Conservation (phyloP, 2,329 filamentous ascomycete genomes). For the Onygena corvina region DNA sequence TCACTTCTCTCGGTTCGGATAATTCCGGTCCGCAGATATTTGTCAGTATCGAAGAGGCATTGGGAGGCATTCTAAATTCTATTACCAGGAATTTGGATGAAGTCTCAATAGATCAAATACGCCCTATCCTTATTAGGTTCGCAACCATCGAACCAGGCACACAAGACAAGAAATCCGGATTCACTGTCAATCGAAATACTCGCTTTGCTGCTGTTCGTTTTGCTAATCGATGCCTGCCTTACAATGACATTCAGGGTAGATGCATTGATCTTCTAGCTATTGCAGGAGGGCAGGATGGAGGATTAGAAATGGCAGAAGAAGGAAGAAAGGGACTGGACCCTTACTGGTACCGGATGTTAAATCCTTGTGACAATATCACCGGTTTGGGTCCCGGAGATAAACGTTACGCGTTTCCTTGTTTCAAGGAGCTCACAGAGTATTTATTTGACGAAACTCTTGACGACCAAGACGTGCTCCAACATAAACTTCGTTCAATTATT, state of each 20-base stretch:
- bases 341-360: constrained; percentile 56
- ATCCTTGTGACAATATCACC: constrained; percentile 38
- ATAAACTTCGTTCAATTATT: background rate
- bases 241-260: constrained; percentile 62
- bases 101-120: constrained; percentile 32
- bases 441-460: constrained; percentile 7
- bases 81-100: constrained; percentile 38
- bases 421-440: constrained; percentile 26
- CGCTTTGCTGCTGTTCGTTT: constrained; percentile 76
- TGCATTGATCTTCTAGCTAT: constrained; percentile 84
- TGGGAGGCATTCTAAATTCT: constrained; percentile 62
- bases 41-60: constrained; percentile 76
- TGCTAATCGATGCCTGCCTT: constrained; percentile 77
- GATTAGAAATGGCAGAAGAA: constrained; percentile 78
- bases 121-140: constrained; percentile 53
- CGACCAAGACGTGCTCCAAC: constrained; percentile 1
- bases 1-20: constrained; percentile 70
- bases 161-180: constrained; percentile 28
- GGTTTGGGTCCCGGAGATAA: constrained; percentile 31
- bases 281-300: constrained; percentile 52
- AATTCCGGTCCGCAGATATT: constrained; percentile 59
- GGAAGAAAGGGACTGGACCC: constrained; percentile 77
- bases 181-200: constrained; percentile 53
- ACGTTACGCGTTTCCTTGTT: constrained; percentile 31
- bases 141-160: constrained; percentile 43